Conservation (phyloP, 306 rosid species). For the Astragalus glycyphyllos region DNA sequence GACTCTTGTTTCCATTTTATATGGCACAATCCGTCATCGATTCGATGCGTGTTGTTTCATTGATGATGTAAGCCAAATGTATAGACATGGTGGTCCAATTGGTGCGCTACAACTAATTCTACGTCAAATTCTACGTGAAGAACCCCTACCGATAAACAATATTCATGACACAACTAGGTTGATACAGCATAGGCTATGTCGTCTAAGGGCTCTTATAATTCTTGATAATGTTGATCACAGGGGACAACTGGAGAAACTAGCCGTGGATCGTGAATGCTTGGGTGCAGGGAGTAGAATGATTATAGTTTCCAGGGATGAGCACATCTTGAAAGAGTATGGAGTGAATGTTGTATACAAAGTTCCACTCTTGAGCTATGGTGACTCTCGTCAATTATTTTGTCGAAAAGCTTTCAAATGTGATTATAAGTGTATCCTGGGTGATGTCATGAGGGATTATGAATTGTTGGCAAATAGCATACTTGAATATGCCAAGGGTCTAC, state of each 20-base stretch:
- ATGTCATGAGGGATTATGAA: not conserved
- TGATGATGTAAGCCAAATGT: constrained; percentile 12
- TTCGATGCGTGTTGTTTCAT: constrained; percentile 19
- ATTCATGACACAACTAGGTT: not conserved
- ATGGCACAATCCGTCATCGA: not conserved
- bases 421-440: not conserved
- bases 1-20: constrained; percentile 4
- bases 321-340: not conserved
- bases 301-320: constrained; percentile 34
- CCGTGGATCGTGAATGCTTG: not conserved
- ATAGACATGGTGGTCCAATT: not conserved
- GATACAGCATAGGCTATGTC: not conserved
- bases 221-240: constrained; percentile 28
- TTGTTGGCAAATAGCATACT: not conserved
- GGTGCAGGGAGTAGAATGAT: constrained; percentile 37
- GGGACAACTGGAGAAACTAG: constrained; percentile 3
- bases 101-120: constrained; percentile 7
- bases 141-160: not conserved
- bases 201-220: not conserved
- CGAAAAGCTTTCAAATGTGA: constrained; percentile 32
- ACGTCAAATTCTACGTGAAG: not conserved
- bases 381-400: constrained; percentile 30
- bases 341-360: not conserved
- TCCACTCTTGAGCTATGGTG: not conserved
- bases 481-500: constrained; percentile 5